Percentiles rank a stretch among this genome's conserved stretches.
phyloP scores from a whole-genome alignment of 176 grass and related monocot genomes.

The Themeda triandra region DNA sequence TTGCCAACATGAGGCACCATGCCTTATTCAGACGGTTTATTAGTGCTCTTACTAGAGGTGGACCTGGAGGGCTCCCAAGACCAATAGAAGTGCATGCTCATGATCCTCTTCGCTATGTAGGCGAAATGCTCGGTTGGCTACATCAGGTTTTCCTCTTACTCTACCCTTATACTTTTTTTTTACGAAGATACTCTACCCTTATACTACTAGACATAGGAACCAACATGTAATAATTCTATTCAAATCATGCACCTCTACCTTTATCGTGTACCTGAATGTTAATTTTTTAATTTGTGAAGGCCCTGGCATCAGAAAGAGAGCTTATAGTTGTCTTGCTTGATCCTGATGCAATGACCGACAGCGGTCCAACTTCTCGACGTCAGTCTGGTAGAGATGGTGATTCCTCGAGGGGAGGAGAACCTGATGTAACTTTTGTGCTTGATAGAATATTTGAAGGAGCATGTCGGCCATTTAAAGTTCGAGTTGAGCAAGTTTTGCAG shows the following conservation, averaged over 20 bases:
- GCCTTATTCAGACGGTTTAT: conserved; percentile 98
- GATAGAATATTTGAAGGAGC: conserved; percentile 99
- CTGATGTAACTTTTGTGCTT: conserved; percentile 76
- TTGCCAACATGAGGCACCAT: conserved; percentile 99
- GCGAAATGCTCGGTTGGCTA: conserved; percentile 97
- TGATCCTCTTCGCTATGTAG: conserved; percentile 95
- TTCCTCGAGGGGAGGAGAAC: conserved; percentile 62
- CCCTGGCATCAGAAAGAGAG: conserved; percentile 96
- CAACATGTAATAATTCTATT: neutral
- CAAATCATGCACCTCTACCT: conserved; percentile 11
- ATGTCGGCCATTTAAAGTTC: conserved; percentile 94
- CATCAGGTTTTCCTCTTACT: conserved; percentile 73
- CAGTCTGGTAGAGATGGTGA: conserved; percentile 61
- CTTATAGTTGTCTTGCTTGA: conserved; percentile 78
- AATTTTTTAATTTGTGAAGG: conserved; percentile 46
- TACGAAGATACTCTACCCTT: conserved; percentile 26
- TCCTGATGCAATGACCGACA: conserved; percentile 68
- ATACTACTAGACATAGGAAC: conserved; percentile 7
- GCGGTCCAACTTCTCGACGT: conserved; percentile 45
- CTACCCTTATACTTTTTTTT: conserved; percentile 12
- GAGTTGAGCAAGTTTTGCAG: conserved; percentile 98
- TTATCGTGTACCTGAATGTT: conserved; percentile 19
- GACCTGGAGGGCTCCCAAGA: conserved; percentile 85
- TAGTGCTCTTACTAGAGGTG: conserved; percentile 96
- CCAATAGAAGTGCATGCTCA: conserved; percentile 99